Evolutionary conservation across 2,329 filamentous ascomycete species (phyloP), one percentile per base, ranked within the genome.

Genomic region (Calonectria montana): DNA sequence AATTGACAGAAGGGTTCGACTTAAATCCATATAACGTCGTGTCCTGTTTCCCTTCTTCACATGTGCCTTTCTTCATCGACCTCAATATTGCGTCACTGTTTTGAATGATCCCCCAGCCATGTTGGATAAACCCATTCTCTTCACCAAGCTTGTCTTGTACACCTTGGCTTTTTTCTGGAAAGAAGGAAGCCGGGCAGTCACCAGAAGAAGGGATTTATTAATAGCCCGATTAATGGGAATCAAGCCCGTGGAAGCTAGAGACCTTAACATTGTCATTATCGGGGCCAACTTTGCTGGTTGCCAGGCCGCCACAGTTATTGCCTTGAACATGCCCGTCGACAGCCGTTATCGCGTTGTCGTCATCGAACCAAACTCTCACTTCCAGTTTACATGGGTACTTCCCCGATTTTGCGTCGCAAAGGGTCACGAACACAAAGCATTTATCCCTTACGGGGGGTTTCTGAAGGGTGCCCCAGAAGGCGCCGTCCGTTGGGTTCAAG

Each of bases 311-410:
- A 83, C 83, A n/a, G 81, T 84, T 12, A 84, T 92, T 5, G 83
- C 86, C n/a, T 80, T 83, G 25, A 82, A 84, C 5, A 79, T 92
- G 0, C 87, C 89, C 0, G 83, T 85, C 0, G 81, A 86, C 39
- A 84, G 82, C 39, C 81, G 78, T 10, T 90, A 87, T 78, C 84
- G 85, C 4, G 86, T 91, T 4, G 81, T 92, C 0, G 81, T 92
- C 4, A 78, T 92, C 31, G 91, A 93, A 79, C 88, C 87, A 55
- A 90, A 90, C 77, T 87, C 85, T 4, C 90, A 92, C 79, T 90
- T 92, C 79, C 87, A 92, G 73, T 91, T 89, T 75, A 88, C 88
- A 0, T 92, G 89, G 85, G 86, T 88, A 15, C 85, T 92, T 43
- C 91, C 91, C 0, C 86, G 91, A 4, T 91, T 88, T 77, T 88